Evolutionary conservation across 2,329 filamentous ascomycete species (phyloP), one percentile per base, ranked within the genome.

Genomic region (Scleromitrula shiraiana): DNA sequence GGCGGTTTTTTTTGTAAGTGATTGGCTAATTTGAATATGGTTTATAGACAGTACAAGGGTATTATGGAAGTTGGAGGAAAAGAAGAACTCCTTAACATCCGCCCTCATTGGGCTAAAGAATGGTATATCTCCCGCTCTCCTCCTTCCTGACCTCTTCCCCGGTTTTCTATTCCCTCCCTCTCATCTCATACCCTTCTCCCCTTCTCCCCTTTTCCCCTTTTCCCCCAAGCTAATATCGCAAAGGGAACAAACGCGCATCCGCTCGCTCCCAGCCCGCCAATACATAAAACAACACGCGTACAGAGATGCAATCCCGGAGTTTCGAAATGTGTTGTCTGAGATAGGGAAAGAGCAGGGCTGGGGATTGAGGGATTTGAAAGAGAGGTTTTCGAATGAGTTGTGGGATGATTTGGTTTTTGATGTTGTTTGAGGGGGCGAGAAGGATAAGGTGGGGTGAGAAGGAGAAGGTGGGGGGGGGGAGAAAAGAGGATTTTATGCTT

Each of bases 91-190:
- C 10, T 48, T 12, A 27, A 48, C 37, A 6, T 48, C 2, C 54
- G 69, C 19, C 70, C 70, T 12, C 69, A 72, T 51, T 70, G 68
- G 70, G 70, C 68, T 1, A 71, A 72, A 56, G 67, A 72, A 49
- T 71, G 69, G 65, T 58, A 5, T 27, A 33, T 30, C 9, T 10
- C 23, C 8, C 19, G 35, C n/a, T 45, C 8, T 3, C 9, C 22
- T 36, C 9, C 10, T 33, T 6, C 23, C 15, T 35, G 6, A 7
- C 19, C n/a, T 20, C 7, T 30, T 23, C 3, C 6, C 5, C 5
- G 15, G 33, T 22, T 17, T 5, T n/a, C n/a, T n/a, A n/a, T 7
- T 37, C n/a, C 15, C 12, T 6, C 33, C 14, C 4, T 37, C 33
- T 15, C 6, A 37, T 17, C 33, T 8, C 33, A 10, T 22, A 4